phyloP scores from a whole-genome alignment of 2,329 filamentous ascomycete species.

The Atkinsonella texensis region DNA sequence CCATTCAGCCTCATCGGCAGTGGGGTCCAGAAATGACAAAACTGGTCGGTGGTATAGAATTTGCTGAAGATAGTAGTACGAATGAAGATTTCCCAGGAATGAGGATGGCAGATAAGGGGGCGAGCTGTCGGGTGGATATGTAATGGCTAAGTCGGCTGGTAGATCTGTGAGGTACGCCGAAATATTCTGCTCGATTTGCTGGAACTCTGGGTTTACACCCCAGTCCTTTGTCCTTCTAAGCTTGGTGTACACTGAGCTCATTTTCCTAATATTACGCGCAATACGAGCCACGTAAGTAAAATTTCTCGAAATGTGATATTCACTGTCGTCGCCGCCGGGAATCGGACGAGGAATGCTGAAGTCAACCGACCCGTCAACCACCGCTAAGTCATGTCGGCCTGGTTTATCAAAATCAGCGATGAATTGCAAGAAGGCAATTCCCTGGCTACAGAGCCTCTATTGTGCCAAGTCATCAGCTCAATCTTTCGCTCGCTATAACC shows the following conservation, averaged over 20 bases:
- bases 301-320: slow-evolving; percentile 69
- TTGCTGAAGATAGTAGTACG: slow-evolving; percentile 74
- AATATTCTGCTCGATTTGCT: slow-evolving; percentile 66
- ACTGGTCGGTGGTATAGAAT: slow-evolving; percentile 85
- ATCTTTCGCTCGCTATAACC: slow-evolving; percentile 1
- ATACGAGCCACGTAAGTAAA: slow-evolving; percentile 72
- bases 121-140: slow-evolving; percentile 65
- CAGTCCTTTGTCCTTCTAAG: slow-evolving; percentile 72
- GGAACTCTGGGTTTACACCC: slow-evolving; percentile 75
- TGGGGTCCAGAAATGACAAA: slow-evolving; percentile 65
- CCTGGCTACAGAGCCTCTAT: not conserved
- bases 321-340: slow-evolving; percentile 58
- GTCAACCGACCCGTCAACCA: slow-evolving; percentile 65
- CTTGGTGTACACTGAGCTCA: slow-evolving; percentile 62
- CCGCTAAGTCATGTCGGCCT: slow-evolving; percentile 69
- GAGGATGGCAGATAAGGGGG: slow-evolving; percentile 77
- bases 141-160: slow-evolving; percentile 65
- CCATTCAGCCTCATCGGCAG: slow-evolving; percentile 60
- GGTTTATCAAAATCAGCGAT: slow-evolving; percentile 7
- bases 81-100: slow-evolving; percentile 80
- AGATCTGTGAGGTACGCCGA: slow-evolving; percentile 65
- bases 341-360: slow-evolving; percentile 52
- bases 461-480: too few species aligned
- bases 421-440: not conserved
- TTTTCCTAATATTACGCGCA: slow-evolving; percentile 64